These are phyloP conservation scores for Paramecium sexaurelia DNA, from an alignment of 73 alveolate species.

Conservation along the genomic window DNA sequence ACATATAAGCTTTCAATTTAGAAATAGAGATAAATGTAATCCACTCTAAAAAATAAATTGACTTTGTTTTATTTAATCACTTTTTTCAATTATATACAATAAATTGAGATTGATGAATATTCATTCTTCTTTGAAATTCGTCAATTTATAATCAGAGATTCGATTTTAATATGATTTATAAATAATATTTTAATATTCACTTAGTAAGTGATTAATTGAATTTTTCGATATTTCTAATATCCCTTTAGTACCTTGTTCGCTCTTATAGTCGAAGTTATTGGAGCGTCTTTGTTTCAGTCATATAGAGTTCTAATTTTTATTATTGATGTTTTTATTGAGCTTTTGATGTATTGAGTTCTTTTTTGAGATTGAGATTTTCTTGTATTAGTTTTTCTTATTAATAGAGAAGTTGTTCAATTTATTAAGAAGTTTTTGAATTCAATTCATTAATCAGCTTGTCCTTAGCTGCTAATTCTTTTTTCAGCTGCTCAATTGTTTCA, in stretches of 20 bases:
- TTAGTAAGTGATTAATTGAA: conserved; percentile 9
- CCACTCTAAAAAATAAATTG: neutral
- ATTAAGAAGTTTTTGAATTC: neutral
- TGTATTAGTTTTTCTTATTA: neutral
- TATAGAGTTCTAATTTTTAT: neutral
- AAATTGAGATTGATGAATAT: neutral
- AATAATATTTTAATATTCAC: neutral
- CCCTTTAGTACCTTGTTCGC: conserved; percentile 22
- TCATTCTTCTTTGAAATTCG: neutral
- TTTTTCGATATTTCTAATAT: neutral
- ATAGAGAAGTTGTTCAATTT: neutral
- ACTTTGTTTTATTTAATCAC: neutral
- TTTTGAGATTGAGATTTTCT: conserved; percentile 25
- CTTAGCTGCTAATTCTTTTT: neutral
- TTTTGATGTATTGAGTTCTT: neutral
- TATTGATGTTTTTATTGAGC: neutral
- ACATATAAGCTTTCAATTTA: neutral
- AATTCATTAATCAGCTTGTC: neutral
- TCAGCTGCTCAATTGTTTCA: neutral
- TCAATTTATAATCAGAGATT: neutral
- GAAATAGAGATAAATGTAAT: neutral
- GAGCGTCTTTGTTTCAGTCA: conserved; percentile 13
- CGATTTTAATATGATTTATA: neutral
- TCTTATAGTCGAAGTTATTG: conserved; percentile 32
- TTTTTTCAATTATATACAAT: neutral